phyloP scores from a whole-genome alignment of 768 basidiomycete species.

The Dacryopinax primogenitus region DNA sequence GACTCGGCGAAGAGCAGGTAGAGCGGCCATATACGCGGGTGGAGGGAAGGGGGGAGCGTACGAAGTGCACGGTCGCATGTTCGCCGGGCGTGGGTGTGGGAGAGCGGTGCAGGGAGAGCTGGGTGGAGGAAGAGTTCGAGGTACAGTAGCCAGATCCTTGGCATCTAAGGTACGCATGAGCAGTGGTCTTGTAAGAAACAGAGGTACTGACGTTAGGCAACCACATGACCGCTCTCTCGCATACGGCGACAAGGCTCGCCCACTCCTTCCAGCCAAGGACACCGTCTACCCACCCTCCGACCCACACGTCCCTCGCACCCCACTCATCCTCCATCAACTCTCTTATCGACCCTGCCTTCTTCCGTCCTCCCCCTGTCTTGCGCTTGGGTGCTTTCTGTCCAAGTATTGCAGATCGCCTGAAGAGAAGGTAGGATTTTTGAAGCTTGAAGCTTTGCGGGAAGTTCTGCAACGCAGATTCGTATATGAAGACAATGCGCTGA shows the following conservation, averaged over 20 bases:
- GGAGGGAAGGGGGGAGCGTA: slow-evolving; percentile 83
- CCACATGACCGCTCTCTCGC: slow-evolving; percentile 92
- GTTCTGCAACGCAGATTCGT: slow-evolving; percentile 76
- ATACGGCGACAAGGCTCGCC: slow-evolving; percentile 73
- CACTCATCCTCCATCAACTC: slow-evolving; percentile 78
- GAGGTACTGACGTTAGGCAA: slow-evolving; percentile 58
- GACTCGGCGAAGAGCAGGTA: slow-evolving; percentile 87
- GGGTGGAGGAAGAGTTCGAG: slow-evolving; percentile 82
- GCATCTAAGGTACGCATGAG: slow-evolving; percentile 44
- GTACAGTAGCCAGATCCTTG: slow-evolving; percentile 89
- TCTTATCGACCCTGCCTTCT: slow-evolving; percentile 83
- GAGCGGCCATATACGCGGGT: slow-evolving; percentile 80
- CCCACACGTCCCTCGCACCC: slow-evolving; percentile 72
- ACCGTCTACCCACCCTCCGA: slow-evolving; percentile 52
- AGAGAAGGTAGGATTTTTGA: slow-evolving; percentile 84
- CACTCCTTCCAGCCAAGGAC: slow-evolving; percentile 95
- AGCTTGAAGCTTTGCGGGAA: slow-evolving; percentile 88
- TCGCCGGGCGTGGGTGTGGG: slow-evolving; percentile 79
- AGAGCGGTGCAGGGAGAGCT: slow-evolving; percentile 67
- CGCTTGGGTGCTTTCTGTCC: slow-evolving; percentile 65
- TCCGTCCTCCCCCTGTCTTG: slow-evolving; percentile 63
- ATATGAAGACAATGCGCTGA: slow-evolving; percentile 80
- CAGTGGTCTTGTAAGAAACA: neutral
- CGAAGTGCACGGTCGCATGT: slow-evolving; percentile 92
- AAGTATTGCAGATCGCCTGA: slow-evolving; percentile 74